Evolutionary conservation across 2,329 filamentous ascomycete genomes (phyloP).

Genomic region (Teratosphaeria nubilosa): DNA sequence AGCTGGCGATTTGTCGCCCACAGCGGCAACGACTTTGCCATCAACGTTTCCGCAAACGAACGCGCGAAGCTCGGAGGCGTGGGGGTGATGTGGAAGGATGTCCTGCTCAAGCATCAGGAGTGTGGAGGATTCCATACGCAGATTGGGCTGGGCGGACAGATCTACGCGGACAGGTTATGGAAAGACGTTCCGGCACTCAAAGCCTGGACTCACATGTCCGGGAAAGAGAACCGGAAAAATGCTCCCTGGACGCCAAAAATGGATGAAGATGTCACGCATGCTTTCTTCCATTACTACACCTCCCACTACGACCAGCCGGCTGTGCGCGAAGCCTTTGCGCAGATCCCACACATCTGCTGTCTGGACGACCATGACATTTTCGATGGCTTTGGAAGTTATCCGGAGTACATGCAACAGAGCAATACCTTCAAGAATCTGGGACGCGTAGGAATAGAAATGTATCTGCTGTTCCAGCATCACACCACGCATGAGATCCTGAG

Average conservation of each 20-base stretch:
- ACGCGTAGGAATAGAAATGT: conserved; percentile 92
- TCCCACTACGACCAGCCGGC: conserved; percentile 97
- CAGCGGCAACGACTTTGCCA: conserved; percentile 89
- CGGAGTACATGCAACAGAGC: conserved; percentile 95
- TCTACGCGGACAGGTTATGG: conserved; percentile 92
- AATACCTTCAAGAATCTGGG: conserved; percentile 98
- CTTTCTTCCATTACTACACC: conserved; percentile 98
- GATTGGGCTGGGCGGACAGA: conserved; percentile 83
- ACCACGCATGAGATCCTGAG: conserved; percentile 89
- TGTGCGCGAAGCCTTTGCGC: conserved; percentile 86
- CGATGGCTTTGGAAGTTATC: conserved; percentile 93
- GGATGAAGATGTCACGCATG: conserved; percentile 89
- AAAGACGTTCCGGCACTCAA: conserved; percentile 87
- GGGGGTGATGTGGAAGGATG: conserved; percentile 98
- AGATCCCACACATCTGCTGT: conserved; percentile 88
- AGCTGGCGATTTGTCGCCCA: conserved; percentile 95
- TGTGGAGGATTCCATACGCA: conserved; percentile 94
- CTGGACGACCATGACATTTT: conserved; percentile 98
- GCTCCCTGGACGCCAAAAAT: conserved; percentile 87
- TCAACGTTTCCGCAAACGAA: conserved; percentile 78
- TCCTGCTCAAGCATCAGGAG: conserved; percentile 92
- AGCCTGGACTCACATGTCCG: conserved; percentile 89
- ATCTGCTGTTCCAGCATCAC: conserved; percentile 95
- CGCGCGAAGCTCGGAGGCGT: conserved; percentile 76
- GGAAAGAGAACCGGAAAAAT: conserved; percentile 85